A percentile compares a stretch with the other conserved stretches of the same genome.
phyloP scores from a whole-genome alignment of 176 grass and related monocot genomes.

The Ananas comosus region DNA sequence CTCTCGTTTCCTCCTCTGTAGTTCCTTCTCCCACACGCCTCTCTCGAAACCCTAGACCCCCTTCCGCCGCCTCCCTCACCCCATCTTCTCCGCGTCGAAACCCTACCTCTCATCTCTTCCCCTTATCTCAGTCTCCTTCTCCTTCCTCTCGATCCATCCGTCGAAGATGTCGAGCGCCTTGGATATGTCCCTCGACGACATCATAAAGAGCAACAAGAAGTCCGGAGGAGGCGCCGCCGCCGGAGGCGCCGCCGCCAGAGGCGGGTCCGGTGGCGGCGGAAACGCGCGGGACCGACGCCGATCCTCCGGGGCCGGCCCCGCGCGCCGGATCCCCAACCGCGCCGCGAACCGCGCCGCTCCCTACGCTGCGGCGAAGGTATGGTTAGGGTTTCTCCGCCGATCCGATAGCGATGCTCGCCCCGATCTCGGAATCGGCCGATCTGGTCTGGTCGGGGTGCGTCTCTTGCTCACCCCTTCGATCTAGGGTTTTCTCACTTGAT shows the following conservation, averaged over 20 bases:
- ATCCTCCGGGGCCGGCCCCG: slow-evolving; percentile 32
- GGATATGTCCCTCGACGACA: slow-evolving; percentile 92
- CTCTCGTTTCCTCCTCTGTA: too few relatives aligned
- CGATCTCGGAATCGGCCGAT: not conserved
- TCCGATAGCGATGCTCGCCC: not conserved
- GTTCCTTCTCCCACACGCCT: too few relatives aligned
- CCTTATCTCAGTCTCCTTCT: slow-evolving; percentile 25
- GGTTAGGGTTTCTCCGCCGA: slow-evolving; percentile 8
- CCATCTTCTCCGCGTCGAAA: not conserved
- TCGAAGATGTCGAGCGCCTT: slow-evolving; percentile 63
- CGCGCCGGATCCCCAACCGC: slow-evolving; percentile 59
- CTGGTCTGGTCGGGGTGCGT: not conserved
- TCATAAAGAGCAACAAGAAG: slow-evolving; percentile 99
- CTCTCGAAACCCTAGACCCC: too few relatives aligned
- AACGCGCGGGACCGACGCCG: slow-evolving; percentile 32
- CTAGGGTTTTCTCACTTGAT: slow-evolving; percentile 80
- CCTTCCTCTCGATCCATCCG: not conserved
- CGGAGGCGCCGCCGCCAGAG: slow-evolving; percentile 14
- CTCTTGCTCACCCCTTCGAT: slow-evolving; percentile 21
- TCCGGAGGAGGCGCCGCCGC: slow-evolving; percentile 23
- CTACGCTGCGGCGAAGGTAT: slow-evolving; percentile 79
- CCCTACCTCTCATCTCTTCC: not conserved
- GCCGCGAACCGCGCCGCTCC: slow-evolving; percentile 62
- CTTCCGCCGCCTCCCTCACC: not conserved
- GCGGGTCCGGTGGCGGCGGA: slow-evolving; percentile 15